Evolutionary conservation across 1,284 basidiomycete species (phyloP).

Genomic region (Bjerkandera adusta): DNA sequence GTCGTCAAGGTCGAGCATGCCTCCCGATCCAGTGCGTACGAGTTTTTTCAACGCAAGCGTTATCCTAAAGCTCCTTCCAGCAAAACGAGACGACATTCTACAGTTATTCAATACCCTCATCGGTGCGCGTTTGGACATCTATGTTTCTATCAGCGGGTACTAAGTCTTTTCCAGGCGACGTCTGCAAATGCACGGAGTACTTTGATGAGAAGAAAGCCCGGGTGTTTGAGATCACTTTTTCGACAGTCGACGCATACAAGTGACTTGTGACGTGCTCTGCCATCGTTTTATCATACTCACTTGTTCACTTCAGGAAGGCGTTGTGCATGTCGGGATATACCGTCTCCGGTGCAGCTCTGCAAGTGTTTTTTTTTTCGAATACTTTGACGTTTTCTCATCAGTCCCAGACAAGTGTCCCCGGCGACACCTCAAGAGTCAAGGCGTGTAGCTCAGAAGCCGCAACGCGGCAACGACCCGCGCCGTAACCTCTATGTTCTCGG

Average conservation of each 20-base stretch:
- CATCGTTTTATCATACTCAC: background rate
- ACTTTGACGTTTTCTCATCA: conserved; percentile 11
- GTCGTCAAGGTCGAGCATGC: conserved; percentile 44
- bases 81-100: conserved; percentile 47
- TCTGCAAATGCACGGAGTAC: conserved; percentile 38
- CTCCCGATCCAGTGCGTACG: conserved; percentile 36
- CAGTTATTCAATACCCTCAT: conserved; percentile 56
- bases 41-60: conserved; percentile 28
- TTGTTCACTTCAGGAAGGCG: conserved; percentile 46
- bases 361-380: conserved; percentile 19
- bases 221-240: conserved; percentile 50
- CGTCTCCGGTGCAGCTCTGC: conserved; percentile 56
- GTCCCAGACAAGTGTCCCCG: conserved; percentile 34
- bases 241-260: conserved; percentile 46
- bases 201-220: conserved; percentile 40
- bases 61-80: conserved; percentile 24
- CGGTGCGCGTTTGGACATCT: conserved; percentile 33
- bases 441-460: conserved; percentile 22
- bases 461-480: conserved; percentile 46
- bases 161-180: conserved; percentile 38
- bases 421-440: conserved; percentile 18
- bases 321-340: conserved; percentile 65
- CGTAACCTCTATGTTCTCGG: conserved; percentile 80
- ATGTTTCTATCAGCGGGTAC: conserved; percentile 5
- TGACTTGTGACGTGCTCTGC: conserved; percentile 25